Evolutionary conservation across 2,329 filamentous ascomycete genomes (phyloP), one percentile per base, ranked within the genome.

Genomic region (Diaporthe batatas): DNA sequence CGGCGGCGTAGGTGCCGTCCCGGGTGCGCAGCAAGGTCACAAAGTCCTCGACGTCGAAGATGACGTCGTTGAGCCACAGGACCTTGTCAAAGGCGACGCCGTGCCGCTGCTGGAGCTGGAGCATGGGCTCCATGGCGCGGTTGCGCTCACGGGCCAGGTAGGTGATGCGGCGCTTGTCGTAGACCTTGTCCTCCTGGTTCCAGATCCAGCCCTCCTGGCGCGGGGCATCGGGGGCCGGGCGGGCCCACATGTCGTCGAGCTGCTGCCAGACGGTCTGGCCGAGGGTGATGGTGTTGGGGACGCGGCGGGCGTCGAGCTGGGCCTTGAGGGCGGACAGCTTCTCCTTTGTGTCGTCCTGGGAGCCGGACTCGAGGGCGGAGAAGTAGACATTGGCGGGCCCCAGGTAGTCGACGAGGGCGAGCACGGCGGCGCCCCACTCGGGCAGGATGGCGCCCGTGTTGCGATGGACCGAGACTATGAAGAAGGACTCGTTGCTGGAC

Each of bases 91-190:
- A 91, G 21, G 73, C 78, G 44, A 78, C 79, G n/a, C 89, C 89
- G 65, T 86, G 79, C 18, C 44, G n/a, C 34, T 79, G 79, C 14
- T 85, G 80, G 57, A 91, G 78, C 58, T 86, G 83, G 51, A 83
- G 81, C 74, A 94, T 79, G 2, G 91, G 91, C 75, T 88, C 82
- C 79, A 94, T 83, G 16, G 88, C 88, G 75, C 85, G 80, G 81
- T 94, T 94, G 49, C 92, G 87, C 68, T 92, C 80, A 8, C 83
- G 84, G 0, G 92, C 87, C 36, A 94, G 84, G 79, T 92, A 94
- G 0, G 91, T 91, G 77, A 94, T 93, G 47, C 92, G 86, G 58
- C 92, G 79, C 75, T 92, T 79, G 76, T 91, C 89, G 76, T 84
- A 89, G 70, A 84, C 84, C 3, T 84, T 84, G 47, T 85, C 81